A percentile compares a stretch with the other conserved stretches of the same genome.
phyloP scores from a whole-genome alignment of 116 monocot species.

The Trichopus zeylanicus region DNA sequence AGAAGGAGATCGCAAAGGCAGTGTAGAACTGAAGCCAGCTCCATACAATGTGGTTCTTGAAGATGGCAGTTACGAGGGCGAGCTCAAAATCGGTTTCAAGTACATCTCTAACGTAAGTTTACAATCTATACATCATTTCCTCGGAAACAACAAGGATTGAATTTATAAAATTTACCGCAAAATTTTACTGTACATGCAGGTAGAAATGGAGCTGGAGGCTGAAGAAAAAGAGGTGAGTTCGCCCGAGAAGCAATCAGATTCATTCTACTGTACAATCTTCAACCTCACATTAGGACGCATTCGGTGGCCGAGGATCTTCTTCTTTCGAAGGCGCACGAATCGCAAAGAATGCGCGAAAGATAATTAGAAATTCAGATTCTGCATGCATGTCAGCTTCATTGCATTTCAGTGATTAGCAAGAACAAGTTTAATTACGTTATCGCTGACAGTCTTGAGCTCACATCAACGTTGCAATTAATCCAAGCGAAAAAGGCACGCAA shows the following conservation, averaged over 20 bases:
- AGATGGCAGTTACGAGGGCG: constrained; percentile 54
- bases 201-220: background rate
- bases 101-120: constrained; percentile 38
- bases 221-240: background rate
- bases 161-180: background rate
- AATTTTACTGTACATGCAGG: background rate
- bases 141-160: background rate
- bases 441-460: no score
- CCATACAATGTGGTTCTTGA: constrained; percentile 60
- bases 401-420: no score
- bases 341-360: background rate
- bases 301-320: constrained; percentile 25
- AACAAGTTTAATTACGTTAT: no score
- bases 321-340: constrained; percentile 6
- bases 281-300: constrained; percentile 15
- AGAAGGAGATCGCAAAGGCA: constrained; percentile 33
- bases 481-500: no score
- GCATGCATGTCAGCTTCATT: no score
- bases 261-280: constrained; percentile 22
- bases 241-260: constrained; percentile 8
- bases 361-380: constrained; percentile 4
- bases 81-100: constrained; percentile 60
- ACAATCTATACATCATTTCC: background rate
- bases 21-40: constrained; percentile 39
- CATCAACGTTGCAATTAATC: no score